Percentiles rank a stretch among this genome's conserved stretches.
These are phyloP conservation scores for Botryotinia calthae DNA, from an alignment of 2,329 filamentous ascomycete genomes.

Conservation along the genomic window DNA sequence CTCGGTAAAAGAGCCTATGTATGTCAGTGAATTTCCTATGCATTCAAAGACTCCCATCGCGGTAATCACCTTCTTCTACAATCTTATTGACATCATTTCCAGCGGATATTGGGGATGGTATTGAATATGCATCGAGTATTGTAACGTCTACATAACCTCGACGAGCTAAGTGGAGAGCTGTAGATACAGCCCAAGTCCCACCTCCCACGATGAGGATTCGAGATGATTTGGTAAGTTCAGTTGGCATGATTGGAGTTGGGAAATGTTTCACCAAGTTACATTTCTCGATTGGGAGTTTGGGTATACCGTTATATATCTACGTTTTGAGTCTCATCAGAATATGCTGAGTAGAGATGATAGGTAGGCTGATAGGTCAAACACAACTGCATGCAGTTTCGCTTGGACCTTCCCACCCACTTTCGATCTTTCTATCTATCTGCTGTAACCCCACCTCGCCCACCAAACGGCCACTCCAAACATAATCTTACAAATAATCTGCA, in stretches of 20 bases:
- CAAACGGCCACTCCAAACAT: neutral
- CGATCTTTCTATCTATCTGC: neutral
- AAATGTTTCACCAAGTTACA: neutral
- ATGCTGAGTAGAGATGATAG: neutral
- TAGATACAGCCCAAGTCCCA: slow-evolving; percentile 45
- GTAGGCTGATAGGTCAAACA: neutral
- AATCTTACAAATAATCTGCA: neutral
- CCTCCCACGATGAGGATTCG: slow-evolving; percentile 44
- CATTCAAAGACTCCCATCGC: neutral
- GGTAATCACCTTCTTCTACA: slow-evolving; percentile 38
- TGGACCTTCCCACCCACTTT: neutral
- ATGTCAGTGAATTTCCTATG: slow-evolving; percentile 10
- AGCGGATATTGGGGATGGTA: slow-evolving; percentile 47
- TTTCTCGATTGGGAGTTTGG: neutral
- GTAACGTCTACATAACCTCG: slow-evolving; percentile 48
- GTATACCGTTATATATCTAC: neutral
- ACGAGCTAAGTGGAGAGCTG: slow-evolving; percentile 45
- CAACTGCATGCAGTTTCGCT: neutral
- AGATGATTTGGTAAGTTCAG: slow-evolving; percentile 16
- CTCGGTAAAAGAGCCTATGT: slow-evolving; percentile 33
- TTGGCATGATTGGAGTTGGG: neutral
- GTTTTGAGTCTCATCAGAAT: neutral
- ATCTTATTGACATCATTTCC: slow-evolving; percentile 63
- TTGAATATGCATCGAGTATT: slow-evolving; percentile 49
- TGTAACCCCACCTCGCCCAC: neutral